Evolutionary conservation across 352 stramenopile genomes (phyloP), one percentile per base, ranked within the genome.

Genomic region (Phytophthora hibernalis): DNA sequence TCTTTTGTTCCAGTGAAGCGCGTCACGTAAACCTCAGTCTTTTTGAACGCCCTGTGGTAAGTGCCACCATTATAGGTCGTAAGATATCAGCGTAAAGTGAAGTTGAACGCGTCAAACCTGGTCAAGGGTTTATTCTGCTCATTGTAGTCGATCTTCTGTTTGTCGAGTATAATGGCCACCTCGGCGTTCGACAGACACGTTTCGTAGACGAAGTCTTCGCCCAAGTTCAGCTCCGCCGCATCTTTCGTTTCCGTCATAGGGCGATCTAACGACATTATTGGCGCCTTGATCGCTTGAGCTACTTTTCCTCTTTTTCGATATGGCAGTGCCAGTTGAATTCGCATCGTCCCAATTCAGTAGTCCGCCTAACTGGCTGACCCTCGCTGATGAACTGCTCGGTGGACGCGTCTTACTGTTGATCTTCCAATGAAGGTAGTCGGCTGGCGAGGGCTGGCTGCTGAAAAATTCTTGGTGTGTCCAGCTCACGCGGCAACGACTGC

Each of bases 1-100:
- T 96, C 82, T 61, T 92, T 94, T 18, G 87, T 95, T 60, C 87
- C 87, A 42, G 85, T 95, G 65, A 96, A 96, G 28, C 89, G 83
- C 71, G 90, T 81, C 47, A 95, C 89, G 55, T 95, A 95, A 43
- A 82, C 89, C 59, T 93, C 89, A n/a, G 87, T 96, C 76, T 96
- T 93, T 64, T 94, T 76, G 67, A 96, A 96, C 28, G 92, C 84
- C 44, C 83, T 92, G 21, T 9, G 61, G 33, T 33, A n/a, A 11
- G 3, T 35, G 21, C 13, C 40, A 33, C 15, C 16, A 38, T 38
- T 9, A 54, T 43, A 38, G 15, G 22, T 13, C 7, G 30, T 21
- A 50, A 31, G 13, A 31, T 7, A 47, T 18, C 40, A 22, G 1
- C 13, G 16, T 18, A 47, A 6, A 10, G n/a, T 13, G 20, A n/a